A percentile compares a stretch with the other conserved stretches of the same genome.
Evolutionary conservation across 352 stramenopile species (phyloP).

Genomic region (Pythium sp.): DNA sequence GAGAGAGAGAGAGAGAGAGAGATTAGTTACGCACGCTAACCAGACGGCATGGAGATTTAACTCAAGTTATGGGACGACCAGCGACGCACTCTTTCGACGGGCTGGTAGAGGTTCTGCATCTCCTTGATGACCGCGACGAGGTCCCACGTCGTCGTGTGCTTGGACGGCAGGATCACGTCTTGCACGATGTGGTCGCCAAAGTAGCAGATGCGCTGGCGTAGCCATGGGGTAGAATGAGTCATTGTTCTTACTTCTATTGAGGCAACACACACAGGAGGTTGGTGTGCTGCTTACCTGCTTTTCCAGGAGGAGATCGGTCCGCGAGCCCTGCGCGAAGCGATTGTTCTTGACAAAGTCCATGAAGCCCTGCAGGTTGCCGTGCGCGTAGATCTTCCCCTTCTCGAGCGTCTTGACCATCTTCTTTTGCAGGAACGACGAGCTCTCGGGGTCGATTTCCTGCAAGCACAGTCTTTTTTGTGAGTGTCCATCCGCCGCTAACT

Average conservation of each 20-base stretch:
- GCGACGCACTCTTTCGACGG: constrained; percentile 26
- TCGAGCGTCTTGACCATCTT: constrained; percentile 26
- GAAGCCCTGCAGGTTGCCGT: constrained; percentile 36
- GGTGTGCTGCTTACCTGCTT: constrained; percentile 11
- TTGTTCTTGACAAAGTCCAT: constrained; percentile 11
- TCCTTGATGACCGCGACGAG: constrained; percentile 48
- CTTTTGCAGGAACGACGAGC: constrained; percentile 19
- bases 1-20: neutral
- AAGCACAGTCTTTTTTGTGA: neutral
- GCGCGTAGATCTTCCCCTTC: constrained; percentile 38
- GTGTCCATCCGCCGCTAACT: neutral
- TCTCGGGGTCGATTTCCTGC: constrained; percentile 27
- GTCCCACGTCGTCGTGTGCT: constrained; percentile 38
- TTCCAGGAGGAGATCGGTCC: constrained; percentile 1
- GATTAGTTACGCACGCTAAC: neutral
- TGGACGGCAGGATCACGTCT: constrained; percentile 34
- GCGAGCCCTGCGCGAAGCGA: neutral
- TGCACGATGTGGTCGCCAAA: constrained; percentile 54
- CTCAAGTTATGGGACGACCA: neutral
- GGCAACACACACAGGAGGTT: neutral
- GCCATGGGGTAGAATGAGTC: too few species aligned
- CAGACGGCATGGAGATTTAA: neutral
- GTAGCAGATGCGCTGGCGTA: constrained; percentile 40
- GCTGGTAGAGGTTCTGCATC: constrained; percentile 37
- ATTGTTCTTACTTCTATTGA: neutral